phyloP scores from a whole-genome alignment of 371 early-diverging fungal genomes.

The Mucor racemosus region DNA sequence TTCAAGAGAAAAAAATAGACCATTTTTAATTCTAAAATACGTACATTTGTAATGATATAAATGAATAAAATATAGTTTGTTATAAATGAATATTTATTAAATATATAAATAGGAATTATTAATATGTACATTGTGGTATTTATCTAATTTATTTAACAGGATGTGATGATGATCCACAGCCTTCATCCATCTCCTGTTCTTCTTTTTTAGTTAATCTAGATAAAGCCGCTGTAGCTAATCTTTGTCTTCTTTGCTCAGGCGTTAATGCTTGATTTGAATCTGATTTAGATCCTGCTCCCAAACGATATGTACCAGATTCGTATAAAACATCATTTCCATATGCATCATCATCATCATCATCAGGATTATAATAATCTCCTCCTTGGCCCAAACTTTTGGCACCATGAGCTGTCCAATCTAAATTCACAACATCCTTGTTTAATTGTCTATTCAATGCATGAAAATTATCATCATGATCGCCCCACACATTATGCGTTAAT shows the following conservation, averaged over 20 bases:
- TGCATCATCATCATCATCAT: constrained; percentile 31
- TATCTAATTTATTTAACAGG: not conserved
- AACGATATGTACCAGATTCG: constrained; percentile 41
- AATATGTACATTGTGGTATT: not conserved
- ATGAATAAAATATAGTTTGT: no score
- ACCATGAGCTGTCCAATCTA: constrained; percentile 69
- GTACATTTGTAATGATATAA: no score
- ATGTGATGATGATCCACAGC: constrained; percentile 42
- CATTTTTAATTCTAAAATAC: no score
- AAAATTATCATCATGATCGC: constrained; percentile 83
- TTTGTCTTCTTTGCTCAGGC: constrained; percentile 35
- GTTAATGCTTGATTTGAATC: not conserved
- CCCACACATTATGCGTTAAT: constrained; percentile 82
- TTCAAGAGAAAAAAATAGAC: not conserved
- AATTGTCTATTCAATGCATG: constrained; percentile 80
- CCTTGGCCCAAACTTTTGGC: constrained; percentile 42
- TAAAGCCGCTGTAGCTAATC: constrained; percentile 42
- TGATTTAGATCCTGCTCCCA: constrained; percentile 25
- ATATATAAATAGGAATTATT: no score
- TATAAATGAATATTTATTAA: no score
- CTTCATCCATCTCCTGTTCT: constrained; percentile 56
- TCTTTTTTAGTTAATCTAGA: constrained; percentile 52
- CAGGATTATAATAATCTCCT: constrained; percentile 48
- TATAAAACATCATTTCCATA: constrained; percentile 23
- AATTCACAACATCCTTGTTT: constrained; percentile 70